Percentiles rank a stretch among this genome's conserved stretches.
These are phyloP conservation scores for Aureococcus anophagefferens DNA, from an alignment of 108 stramenopile species.

Conservation along the genomic window DNA sequence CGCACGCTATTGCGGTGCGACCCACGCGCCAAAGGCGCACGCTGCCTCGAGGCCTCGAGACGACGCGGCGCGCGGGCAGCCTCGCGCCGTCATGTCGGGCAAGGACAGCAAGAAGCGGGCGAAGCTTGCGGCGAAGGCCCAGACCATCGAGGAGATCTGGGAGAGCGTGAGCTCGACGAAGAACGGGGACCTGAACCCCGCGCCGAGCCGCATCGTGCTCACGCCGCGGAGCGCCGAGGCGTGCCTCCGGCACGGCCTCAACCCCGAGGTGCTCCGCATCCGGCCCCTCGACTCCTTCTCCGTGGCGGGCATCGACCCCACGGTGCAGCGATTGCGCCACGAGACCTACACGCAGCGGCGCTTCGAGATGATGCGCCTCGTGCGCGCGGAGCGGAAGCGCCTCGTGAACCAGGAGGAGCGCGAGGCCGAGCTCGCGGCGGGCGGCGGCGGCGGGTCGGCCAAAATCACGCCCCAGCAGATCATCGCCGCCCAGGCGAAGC, in stretches of 20 bases:
- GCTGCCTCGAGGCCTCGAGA: too few relatives aligned
- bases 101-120: not conserved
- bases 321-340: slow-evolving; percentile 52
- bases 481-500: slow-evolving; percentile 34
- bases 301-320: slow-evolving; percentile 47
- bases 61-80: too few relatives aligned
- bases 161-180: not conserved
- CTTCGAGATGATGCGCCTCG: slow-evolving; percentile 51
- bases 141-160: slow-evolving; percentile 25
- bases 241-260: slow-evolving; percentile 49
- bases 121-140: not conserved
- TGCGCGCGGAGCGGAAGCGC: slow-evolving; percentile 36
- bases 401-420: slow-evolving; percentile 30
- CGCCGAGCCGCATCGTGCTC: slow-evolving; percentile 36
- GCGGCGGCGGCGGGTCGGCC: not conserved
- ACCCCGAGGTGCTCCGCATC: slow-evolving; percentile 40
- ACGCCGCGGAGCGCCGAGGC: slow-evolving; percentile 52
- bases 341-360: slow-evolving; percentile 54
- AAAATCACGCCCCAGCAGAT: slow-evolving; percentile 35
- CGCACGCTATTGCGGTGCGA: too few relatives aligned
- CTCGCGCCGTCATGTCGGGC: too few relatives aligned
- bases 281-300: slow-evolving; percentile 56
- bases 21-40: too few relatives aligned
- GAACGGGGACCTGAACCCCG: slow-evolving; percentile 33
- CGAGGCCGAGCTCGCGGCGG: not conserved